phyloP scores from a whole-genome alignment of 768 basidiomycete genomes.

The Gymnopilus dilepis region DNA sequence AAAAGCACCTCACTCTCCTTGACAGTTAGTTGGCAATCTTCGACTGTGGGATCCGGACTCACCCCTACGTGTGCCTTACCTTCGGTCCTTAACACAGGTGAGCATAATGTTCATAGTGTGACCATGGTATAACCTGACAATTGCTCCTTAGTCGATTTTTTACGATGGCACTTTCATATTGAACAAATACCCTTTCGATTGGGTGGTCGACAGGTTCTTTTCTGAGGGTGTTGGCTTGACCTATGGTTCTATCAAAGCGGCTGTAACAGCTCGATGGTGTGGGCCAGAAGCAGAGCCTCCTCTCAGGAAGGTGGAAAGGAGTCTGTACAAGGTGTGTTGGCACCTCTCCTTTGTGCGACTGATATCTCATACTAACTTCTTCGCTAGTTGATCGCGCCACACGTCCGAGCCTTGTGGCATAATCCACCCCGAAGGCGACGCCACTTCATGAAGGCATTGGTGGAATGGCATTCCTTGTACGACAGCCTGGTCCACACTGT shows the following conservation, averaged over 20 bases:
- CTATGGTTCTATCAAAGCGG: conserved; percentile 51
- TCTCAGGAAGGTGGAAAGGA: conserved; percentile 45
- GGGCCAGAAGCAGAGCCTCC: conserved; percentile 38
- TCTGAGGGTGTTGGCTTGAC: conserved; percentile 62
- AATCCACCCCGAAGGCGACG: conserved; percentile 74
- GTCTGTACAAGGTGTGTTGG: conserved; percentile 45
- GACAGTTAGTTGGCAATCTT: conserved; percentile 53
- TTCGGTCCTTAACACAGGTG: conserved; percentile 71
- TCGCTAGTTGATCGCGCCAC: conserved; percentile 58
- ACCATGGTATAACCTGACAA: neutral
- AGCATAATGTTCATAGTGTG: conserved; percentile 13
- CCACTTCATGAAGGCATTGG: conserved; percentile 62
- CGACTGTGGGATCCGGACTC: conserved; percentile 51
- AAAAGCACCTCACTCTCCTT: neutral
- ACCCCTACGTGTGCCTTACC: conserved; percentile 53
- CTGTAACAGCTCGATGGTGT: conserved; percentile 44
- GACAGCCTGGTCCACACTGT: conserved; percentile 45
- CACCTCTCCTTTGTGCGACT: conserved; percentile 18
- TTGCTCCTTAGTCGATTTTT: conserved; percentile 51
- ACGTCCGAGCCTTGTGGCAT: conserved; percentile 65
- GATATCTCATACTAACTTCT: neutral
- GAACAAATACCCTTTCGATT: conserved; percentile 51
- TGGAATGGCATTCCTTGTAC: conserved; percentile 72
- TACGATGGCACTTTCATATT: conserved; percentile 62
- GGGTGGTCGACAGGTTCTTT: conserved; percentile 70